Evolutionary conservation across 176 grass and related monocot genomes (phyloP), one percentile per base, ranked within the genome.

Genomic region (Paspalum vaginatum): DNA sequence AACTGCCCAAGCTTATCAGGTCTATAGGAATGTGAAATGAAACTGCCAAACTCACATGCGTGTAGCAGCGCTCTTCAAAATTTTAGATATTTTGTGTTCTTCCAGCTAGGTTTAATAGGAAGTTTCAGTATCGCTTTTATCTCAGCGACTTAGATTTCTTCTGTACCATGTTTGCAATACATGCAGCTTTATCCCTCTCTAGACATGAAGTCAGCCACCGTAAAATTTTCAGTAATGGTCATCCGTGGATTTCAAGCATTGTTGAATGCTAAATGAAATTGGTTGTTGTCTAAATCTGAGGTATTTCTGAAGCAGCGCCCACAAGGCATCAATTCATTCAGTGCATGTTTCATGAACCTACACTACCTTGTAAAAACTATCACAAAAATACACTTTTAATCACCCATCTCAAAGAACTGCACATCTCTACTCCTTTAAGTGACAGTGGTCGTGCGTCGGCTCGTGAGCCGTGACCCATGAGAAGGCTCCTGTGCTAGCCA

Each of bases 61-160:
- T 4, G 25, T 24, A 47, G 65, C 43, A 48, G 44, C 44, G 16
- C 67, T 24, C 44, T 46, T 71, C 17, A 32, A 26, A 32, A 9
- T 27, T 64, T 65, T 57, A 43, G 25, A 57, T 78, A 40, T 68
- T 22, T 48, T 15, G 8, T 62, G 9, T 70, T 76, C 22, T 69
- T 44, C 49, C 32, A 11, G 12, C 24, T 77, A 77, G 55, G 40
- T 63, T 37, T 54, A 16, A 70, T 6, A 43, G 24, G 50, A 20
- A 72, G 20, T 71, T 78, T n/a, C 40, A 71, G 65, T 57, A 24
- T 83, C 39, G 48, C 48, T 82, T 76, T 74, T 74, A 80, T 48
- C 22, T 68, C 53, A 62, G 39, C 4, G 8, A 12, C 47, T 72
- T 72, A 72, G 48, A 73, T 59, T 54, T 65, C 41, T 59, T 63